Base-by-base conservation (phyloP, 768 basidiomycete species). In the Boletus subcaerulescens region DNA sequence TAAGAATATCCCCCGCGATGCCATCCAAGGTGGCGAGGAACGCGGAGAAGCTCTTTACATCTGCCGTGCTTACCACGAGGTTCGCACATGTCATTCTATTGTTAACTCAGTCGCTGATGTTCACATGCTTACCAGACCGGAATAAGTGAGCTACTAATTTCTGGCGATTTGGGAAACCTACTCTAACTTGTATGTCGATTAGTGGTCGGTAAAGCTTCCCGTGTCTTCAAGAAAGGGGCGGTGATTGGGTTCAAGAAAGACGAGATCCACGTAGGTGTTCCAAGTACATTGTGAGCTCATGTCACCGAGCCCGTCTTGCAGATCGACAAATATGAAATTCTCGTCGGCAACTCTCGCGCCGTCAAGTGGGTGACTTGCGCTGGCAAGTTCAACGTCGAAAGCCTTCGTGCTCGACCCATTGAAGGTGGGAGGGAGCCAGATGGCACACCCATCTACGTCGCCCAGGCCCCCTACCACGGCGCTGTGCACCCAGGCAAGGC, bases 201-300 rank as follows among this genome's bases (percentile, higher is more conserved):
- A 89, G 87, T 85, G 63, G 60, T 87, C 51, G 88, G 88, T 17
- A 89, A 87, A 63, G 86, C 85, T 2, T 83, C 80, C 26, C 57
- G 66, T 4, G 73, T 71, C 17, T 83, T 86, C 71, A 64, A 81
- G 64, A 79, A 83, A 59, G 88, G 89, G 8, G 83, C 76, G 18
- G 79, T 81, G 40, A 78, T 90, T 49, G 87, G 88, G 15, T 88
- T 78, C 64, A 74, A 70, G 44, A 73, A 81, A 58, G 72, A 84
- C 5, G 86, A 85, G 62, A 73, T 82, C 42, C 78, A 85, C 2
- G 88, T 86, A 68, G 43, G 72, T 62, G 15, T n/a, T 44, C 38
- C 35, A 26, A 31, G 14, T 17, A 42, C 41, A 32, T 36, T 47
- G 10, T 24, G 15, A 32, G 35, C 31, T 20, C 6, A 10, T 44